Base-by-base conservation (phyloP, 148 eudicot genomes). In the Rhododendron mucronatum region DNA sequence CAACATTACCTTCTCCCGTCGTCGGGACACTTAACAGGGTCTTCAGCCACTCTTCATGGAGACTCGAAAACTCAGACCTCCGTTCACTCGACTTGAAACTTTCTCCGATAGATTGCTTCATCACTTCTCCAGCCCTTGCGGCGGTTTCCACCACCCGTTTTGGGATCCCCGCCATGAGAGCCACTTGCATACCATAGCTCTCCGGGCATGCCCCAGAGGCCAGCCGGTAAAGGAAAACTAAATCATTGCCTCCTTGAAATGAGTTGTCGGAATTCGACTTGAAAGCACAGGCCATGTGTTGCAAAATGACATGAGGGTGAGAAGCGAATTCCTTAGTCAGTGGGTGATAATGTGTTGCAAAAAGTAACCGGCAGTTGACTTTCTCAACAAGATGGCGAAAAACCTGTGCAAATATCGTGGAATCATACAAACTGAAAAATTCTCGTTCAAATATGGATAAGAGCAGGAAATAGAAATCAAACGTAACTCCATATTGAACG, bases 121-220 rank as follows among this genome's bases (percentile, higher is more conserved):
- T 95, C 48, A 88, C 90, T 81, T 88, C 86, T 57, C 92, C 96
- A 16, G 98, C 98, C 71, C 78, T 88, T 37, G 90, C 89, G 11
- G 98, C 99, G 1, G 91, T 91, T 87, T 93, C 91, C 71, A 97
- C 95, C 84, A 97, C 98, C 79, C 85, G 87, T 78, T 87, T 88
- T 45, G 98, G 96, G 74, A 97, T 90, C 37, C 99, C 98, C 14
- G 99, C 99, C 98, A 93, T 95, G 48, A 88, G 92, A 18, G 99
- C 99, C 89, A 97, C 96, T 89, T 94, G 98, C 92, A 97, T 92
- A 15, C 98, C 99, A 28, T 95, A 97, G 92, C 99, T 97, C 88
- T 92, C 95, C 0, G 98, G 98, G 87, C 96, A 97, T 77, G 98
- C 93, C n/a, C 99, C 99, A 7, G 89, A 82, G 74, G 96, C 89